phyloP scores from a whole-genome alignment of 345 rosid genomes.

The Pelargonium nanum region DNA sequence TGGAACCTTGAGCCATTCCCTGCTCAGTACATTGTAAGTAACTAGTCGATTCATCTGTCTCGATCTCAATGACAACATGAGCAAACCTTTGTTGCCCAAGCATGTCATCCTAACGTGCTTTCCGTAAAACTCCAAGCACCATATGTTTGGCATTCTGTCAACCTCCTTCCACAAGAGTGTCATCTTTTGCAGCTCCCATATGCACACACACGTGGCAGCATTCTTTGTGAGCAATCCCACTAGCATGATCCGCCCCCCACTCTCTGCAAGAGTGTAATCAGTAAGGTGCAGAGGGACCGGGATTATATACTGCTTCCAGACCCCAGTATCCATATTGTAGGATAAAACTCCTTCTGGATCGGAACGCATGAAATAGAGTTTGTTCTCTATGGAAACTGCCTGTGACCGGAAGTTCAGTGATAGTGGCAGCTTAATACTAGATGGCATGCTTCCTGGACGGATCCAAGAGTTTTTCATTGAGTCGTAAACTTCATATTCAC shows the following conservation, averaged over 20 bases:
- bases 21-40: constrained; percentile 54
- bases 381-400: constrained; percentile 52
- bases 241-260: constrained; percentile 69
- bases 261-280: constrained; percentile 86
- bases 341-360: constrained; percentile 91
- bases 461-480: constrained; percentile 63
- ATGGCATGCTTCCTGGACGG: constrained; percentile 67
- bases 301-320: constrained; percentile 66
- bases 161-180: constrained; percentile 99
- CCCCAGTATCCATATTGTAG: constrained; percentile 56
- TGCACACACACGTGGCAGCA: constrained; percentile 95
- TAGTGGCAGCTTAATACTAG: constrained; percentile 61
- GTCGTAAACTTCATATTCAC: constrained; percentile 89
- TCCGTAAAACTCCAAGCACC: constrained; percentile 99
- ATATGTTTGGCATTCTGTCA: constrained; percentile 99
- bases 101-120: constrained; percentile 98
- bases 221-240: constrained; percentile 87
- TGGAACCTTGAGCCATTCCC: constrained; percentile 87
- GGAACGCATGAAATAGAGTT: constrained; percentile 79
- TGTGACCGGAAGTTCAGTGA: constrained; percentile 83
- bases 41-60: constrained; percentile 85
- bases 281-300: constrained; percentile 71
- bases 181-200: constrained; percentile 99
- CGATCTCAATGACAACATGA: constrained; percentile 83
- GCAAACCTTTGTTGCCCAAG: constrained; percentile 94